These are phyloP conservation scores for Thalassiosira profunda DNA, from an alignment of 108 stramenopile species.

Conservation along the genomic window DNA sequence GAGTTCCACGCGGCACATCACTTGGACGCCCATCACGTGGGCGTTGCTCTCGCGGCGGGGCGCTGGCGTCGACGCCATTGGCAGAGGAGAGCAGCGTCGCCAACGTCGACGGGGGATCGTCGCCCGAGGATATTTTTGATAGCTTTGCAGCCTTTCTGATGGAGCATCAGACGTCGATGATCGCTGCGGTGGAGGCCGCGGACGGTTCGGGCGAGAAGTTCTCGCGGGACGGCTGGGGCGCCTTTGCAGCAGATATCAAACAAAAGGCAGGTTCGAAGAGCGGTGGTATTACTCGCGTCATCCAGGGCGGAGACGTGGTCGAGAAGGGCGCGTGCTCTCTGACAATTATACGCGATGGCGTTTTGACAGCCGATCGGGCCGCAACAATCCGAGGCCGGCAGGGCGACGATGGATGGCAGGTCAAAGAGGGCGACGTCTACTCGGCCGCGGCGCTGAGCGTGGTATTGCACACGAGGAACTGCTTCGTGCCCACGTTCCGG, in stretches of 20 bases:
- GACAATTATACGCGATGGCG: conserved; percentile 72
- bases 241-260: conserved; percentile 37
- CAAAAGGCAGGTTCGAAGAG: conserved; percentile 19
- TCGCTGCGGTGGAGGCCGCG: conserved; percentile 64
- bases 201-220: conserved; percentile 65
- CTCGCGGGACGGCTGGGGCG: conserved; percentile 77
- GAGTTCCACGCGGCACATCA: too few relatives aligned
- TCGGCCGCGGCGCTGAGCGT: conserved; percentile 93
- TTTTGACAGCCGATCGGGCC: conserved; percentile 76
- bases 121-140: conserved; percentile 56
- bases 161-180: conserved; percentile 65
- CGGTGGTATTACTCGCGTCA: conserved; percentile 89
- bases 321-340: conserved; percentile 96
- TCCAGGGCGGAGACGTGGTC: conserved; percentile 85
- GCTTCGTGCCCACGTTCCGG: conserved; percentile 88
- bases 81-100: too few relatives aligned
- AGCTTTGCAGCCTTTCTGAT: conserved; percentile 68
- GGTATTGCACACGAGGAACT: conserved; percentile 83
- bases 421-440: conserved; percentile 81
- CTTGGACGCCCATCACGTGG: too few relatives aligned
- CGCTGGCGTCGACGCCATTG: too few relatives aligned
- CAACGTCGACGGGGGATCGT: neutral
- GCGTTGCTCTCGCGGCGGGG: too few relatives aligned
- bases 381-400: conserved; percentile 77
- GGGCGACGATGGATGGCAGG: conserved; percentile 24